A percentile compares a stretch with the other conserved stretches of the same genome.
These are phyloP conservation scores for Cladophialophora exuberans DNA, from an alignment of 2,329 filamentous ascomycete species.

Conservation along the genomic window DNA sequence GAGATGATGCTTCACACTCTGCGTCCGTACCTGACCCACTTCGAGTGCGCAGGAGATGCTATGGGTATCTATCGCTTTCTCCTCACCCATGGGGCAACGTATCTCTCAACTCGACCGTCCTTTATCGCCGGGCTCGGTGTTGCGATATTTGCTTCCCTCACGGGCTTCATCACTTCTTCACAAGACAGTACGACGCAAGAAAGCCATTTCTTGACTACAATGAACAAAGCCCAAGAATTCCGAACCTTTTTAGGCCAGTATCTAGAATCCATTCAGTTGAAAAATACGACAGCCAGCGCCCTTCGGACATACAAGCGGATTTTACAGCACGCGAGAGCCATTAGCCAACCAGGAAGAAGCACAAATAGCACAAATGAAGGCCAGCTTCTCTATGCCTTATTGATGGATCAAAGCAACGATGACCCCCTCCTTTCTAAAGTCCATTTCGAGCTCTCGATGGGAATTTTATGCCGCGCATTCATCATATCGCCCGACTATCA, in stretches of 20 bases:
- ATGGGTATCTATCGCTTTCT: conserved; percentile 87
- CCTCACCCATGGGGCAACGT: conserved; percentile 65
- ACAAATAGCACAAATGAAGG: conserved; percentile 74
- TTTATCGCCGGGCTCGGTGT: conserved; percentile 82
- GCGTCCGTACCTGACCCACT: conserved; percentile 75
- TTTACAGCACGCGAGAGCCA: conserved; percentile 67
- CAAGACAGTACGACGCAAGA: conserved; percentile 84
- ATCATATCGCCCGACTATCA: conserved; percentile 59
- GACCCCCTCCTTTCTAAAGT: conserved; percentile 69
- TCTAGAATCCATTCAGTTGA: conserved; percentile 64
- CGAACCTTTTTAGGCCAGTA: conserved; percentile 77
- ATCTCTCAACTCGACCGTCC: conserved; percentile 68
- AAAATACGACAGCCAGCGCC: conserved; percentile 46
- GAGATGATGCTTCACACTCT: conserved; percentile 88
- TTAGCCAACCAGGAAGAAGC: conserved; percentile 70
- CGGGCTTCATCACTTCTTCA: conserved; percentile 72
- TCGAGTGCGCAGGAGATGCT: conserved; percentile 87
- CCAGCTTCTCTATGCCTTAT: conserved; percentile 74
- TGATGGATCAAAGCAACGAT: conserved; percentile 69
- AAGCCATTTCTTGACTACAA: conserved; percentile 75
- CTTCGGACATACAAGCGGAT: conserved; percentile 48
- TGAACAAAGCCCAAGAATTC: conserved; percentile 75
- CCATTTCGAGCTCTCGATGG: conserved; percentile 71
- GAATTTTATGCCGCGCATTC: conserved; percentile 76
- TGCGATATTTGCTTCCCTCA: conserved; percentile 76